These are phyloP conservation scores for Huiozyma naganishii DNA, from an alignment of 805 yeast genomes.

Conservation along the genomic window DNA sequence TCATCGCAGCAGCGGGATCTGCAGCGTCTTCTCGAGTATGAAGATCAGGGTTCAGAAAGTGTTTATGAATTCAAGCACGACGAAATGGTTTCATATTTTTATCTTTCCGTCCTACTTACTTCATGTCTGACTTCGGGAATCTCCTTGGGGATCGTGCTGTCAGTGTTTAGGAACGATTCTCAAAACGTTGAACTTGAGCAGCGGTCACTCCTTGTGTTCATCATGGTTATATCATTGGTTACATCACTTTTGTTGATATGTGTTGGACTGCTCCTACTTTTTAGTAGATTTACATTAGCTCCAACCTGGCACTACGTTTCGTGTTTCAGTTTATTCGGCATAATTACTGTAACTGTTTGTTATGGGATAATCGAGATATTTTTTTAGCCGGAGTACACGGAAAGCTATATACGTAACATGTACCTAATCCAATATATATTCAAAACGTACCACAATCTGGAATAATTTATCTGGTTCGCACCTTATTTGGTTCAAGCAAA, in stretches of 20 bases:
- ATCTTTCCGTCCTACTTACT: slow-evolving; percentile 15
- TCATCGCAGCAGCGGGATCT: slow-evolving; percentile 9
- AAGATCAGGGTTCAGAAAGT: slow-evolving; percentile 15
- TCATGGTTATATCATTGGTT: slow-evolving; percentile 16
- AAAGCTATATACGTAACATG: too few species aligned
- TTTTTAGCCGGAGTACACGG: not conserved
- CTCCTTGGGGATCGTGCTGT: slow-evolving; percentile 18
- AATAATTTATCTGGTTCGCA: too few species aligned
- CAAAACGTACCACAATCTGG: too few species aligned
- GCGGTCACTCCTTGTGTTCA: slow-evolving; percentile 8
- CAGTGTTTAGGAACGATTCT: slow-evolving; percentile 16
- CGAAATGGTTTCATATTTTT: slow-evolving; percentile 23
- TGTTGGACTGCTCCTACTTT: slow-evolving; percentile 16
- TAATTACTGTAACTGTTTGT: slow-evolving; percentile 22
- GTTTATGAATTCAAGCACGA: slow-evolving; percentile 24
- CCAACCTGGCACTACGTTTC: slow-evolving; percentile 26
- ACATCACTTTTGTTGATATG: slow-evolving; percentile 18
- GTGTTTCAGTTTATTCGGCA: slow-evolving; percentile 17
- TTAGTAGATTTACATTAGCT: slow-evolving; percentile 22
- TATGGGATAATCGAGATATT: slow-evolving; percentile 21
- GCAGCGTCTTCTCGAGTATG: slow-evolving; percentile 10
- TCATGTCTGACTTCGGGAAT: slow-evolving; percentile 22
- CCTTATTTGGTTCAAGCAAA: too few species aligned
- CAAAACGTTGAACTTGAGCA: slow-evolving; percentile 13
- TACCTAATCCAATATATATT: too few species aligned